Evolutionary conservation across 2,329 filamentous ascomycete species (phyloP), one percentile per base, ranked within the genome.

Genomic region (Graphilbum fragrans): DNA sequence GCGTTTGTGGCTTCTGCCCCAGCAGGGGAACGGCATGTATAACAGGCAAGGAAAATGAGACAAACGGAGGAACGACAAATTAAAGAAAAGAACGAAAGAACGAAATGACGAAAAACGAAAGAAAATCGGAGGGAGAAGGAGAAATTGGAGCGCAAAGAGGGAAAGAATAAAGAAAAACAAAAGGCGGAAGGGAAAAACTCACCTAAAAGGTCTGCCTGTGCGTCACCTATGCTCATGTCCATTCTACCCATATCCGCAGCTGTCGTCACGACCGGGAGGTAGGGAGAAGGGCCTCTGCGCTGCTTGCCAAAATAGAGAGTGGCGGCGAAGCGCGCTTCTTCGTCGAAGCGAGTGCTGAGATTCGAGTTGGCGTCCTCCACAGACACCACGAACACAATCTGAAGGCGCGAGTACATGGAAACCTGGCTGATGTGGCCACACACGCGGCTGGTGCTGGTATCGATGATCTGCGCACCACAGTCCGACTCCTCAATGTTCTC

Each of bases 371-470:
- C 21, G 21, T 43, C 42, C 16, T 29, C 21, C 29, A 33, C 5
- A 9, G 37, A 36, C 16, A 40, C 38, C 7, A 39, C 35, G 29
- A 40, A 43, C 4, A 32, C 42, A 11, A 43, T 25, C 27, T 43
- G 38, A 20, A 43, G 25, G 14, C 37, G 42, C n/a, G 42, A 43
- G 38, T 39, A 40, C 4, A 18, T 14, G 3, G 4, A 32, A 14
- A 43, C 19, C 14, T 43, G 42, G 9, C 39, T 25, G 18, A 43
- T 37, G 18, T 43, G 39, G 5, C 42, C 42, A 9, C 25, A 18
- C 19, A 19, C 12, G 17, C 19, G 20, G 10, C 19, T 21, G 5
- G 34, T 40, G 10, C 4, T 27, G 7, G 29, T 9, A 14, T 40
- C 34, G 22, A 43, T 12, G 11, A 43, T 29, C 4, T n/a, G 19